These are phyloP conservation scores for Coniella vitis DNA, from an alignment of 2,329 filamentous ascomycete genomes.

Conservation along the genomic window DNA sequence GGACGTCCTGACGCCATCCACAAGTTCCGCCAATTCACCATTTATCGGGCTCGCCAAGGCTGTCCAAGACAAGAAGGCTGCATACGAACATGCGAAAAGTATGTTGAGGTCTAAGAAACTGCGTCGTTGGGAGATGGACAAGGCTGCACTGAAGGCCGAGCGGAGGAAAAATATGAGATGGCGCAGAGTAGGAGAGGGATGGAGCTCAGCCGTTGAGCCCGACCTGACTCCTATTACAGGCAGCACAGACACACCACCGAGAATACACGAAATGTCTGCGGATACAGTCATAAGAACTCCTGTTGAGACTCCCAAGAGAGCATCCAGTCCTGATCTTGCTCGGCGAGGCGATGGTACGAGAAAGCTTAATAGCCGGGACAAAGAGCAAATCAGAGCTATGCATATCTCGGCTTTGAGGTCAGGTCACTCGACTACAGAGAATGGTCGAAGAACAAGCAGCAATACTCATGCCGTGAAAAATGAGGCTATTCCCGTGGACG, in stretches of 20 bases:
- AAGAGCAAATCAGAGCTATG: too few species aligned
- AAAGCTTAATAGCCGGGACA: neutral
- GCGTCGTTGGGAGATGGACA: slow-evolving; percentile 36
- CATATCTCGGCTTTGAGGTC: neutral
- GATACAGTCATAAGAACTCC: slow-evolving; percentile 13
- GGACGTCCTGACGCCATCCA: slow-evolving; percentile 32
- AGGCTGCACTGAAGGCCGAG: slow-evolving; percentile 29
- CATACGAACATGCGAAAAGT: slow-evolving; percentile 34
- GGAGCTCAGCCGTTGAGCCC: slow-evolving; percentile 46
- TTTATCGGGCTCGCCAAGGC: slow-evolving; percentile 27
- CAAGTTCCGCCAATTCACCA: slow-evolving; percentile 8
- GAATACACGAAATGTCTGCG: slow-evolving; percentile 10
- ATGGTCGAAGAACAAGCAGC: neutral
- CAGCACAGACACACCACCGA: slow-evolving; percentile 21
- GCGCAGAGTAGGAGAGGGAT: slow-evolving; percentile 39
- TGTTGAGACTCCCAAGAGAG: slow-evolving; percentile 1
- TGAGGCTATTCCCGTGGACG: neutral
- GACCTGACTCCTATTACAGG: slow-evolving; percentile 42
- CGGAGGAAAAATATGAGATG: slow-evolving; percentile 32
- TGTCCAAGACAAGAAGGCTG: slow-evolving; percentile 28
- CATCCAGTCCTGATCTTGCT: neutral
- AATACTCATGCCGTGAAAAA: neutral
- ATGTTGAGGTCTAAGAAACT: slow-evolving; percentile 38
- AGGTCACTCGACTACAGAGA: neutral
- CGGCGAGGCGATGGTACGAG: neutral